Base-by-base conservation (phyloP, 495 filamentous ascomycete species). In the Penicillium simplicissimum region DNA sequence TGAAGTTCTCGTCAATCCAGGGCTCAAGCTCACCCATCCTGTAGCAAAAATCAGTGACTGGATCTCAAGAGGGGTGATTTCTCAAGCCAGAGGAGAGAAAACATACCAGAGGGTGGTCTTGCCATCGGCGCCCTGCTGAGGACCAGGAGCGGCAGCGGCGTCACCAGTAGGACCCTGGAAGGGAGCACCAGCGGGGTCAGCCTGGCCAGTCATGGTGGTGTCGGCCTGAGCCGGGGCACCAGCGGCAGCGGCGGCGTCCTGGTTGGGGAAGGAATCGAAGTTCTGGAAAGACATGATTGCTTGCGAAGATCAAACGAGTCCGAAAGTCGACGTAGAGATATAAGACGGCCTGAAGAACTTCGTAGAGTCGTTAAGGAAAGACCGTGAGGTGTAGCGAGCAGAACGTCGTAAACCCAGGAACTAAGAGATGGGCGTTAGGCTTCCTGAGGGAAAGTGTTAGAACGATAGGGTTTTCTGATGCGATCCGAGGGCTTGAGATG, bases 21-120 rank as follows among this genome's bases (percentile, higher is more conserved):
- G 92, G 91, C 75, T 98, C 95, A 68, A 99, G 89, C 73, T 99
- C 95, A 60, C 95, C 95, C 95, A 99, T 99, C 95, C 93, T 92
- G 25, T 48, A 35, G 54, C n/a, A 58, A 3, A 56, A 28, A 60
- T 71, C 45, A 68, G 55, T 38, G 17, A 55, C 23, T 31, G 23
- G 48, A 25, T 56, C 40, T 48, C 52, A 23, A 8, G 11, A 17
- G 8, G 11, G 51, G 33, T 40, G 19, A 33, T 48, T 23, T 11
- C 21, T n/a, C 5, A 55, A 37, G 38, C 7, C 19, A 21, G 2
- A 31, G 4, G 3, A 11, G 35, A 35, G 31, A 13, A 31, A 52
- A 56, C 88, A 64, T 82, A 92, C 90, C 90, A 93, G 62, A 93
- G 84, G 33, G 90, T 93, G 35, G 90, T 93, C 84, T 93, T 93